Evolutionary conservation across 305 asterid genomes (phyloP).

Genomic region (Lippia alba): DNA sequence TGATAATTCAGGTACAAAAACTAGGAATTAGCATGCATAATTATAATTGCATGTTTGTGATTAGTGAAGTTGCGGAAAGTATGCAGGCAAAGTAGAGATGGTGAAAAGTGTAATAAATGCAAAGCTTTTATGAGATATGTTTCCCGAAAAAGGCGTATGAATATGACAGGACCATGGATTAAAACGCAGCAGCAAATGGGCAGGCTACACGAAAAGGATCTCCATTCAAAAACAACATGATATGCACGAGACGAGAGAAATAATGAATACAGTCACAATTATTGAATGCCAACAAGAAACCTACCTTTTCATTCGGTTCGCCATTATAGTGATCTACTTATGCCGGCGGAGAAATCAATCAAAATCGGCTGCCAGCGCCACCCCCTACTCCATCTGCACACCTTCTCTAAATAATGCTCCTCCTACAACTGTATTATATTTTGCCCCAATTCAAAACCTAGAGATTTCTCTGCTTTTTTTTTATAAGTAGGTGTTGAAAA

Average conservation of each 20-base stretch:
- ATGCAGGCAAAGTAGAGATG: background rate
- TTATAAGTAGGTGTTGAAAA: background rate
- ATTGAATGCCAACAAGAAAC: conserved; percentile 42
- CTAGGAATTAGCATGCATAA: too few species aligned
- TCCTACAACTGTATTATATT: conserved; percentile 10
- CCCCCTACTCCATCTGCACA: conserved; percentile 37
- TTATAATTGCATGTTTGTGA: too few species aligned
- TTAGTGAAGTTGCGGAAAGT: too few species aligned
- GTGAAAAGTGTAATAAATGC: too few species aligned
- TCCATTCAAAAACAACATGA: too few species aligned
- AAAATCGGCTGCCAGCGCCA: conserved; percentile 46
- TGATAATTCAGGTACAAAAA: too few species aligned
- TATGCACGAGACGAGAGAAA: conserved; percentile 25
- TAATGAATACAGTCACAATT: conserved; percentile 36
- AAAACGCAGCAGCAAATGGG: too few species aligned
- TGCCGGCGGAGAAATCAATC: conserved; percentile 43
- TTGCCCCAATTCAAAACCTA: conserved; percentile 25
- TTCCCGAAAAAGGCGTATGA: background rate
- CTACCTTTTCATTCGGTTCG: conserved; percentile 40
- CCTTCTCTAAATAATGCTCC: conserved; percentile 39
- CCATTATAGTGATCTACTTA: conserved; percentile 42
- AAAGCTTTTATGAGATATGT: background rate
- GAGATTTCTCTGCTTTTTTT: background rate
- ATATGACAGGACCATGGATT: too few species aligned
- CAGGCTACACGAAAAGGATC: background rate